Conservation (phyloP, 2,329 filamentous ascomycete species). For the Arthrobotrys sinensis region DNA sequence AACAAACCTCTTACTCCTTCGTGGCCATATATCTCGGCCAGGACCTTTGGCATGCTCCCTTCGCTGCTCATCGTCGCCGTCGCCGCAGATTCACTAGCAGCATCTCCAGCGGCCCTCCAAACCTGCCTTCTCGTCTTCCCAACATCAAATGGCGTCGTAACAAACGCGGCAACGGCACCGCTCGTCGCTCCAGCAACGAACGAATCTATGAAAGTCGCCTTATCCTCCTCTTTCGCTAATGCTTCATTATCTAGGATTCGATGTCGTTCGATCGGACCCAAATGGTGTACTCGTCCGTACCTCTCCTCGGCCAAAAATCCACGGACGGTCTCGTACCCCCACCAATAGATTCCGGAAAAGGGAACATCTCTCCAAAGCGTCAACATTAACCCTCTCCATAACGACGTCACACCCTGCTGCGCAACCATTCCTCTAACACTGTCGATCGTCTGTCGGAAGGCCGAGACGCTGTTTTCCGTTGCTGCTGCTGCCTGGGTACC, state of each 20-base stretch:
- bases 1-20: slow-evolving; percentile 88
- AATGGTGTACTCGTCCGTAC: slow-evolving; percentile 52
- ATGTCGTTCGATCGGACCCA: slow-evolving; percentile 73
- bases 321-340: slow-evolving; percentile 91
- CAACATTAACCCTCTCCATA: slow-evolving; percentile 91
- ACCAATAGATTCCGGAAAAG: slow-evolving; percentile 98
- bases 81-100: slow-evolving; percentile 66
- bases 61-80: slow-evolving; percentile 74
- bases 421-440: slow-evolving; percentile 85
- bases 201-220: slow-evolving; percentile 84
- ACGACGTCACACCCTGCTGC: slow-evolving; percentile 80
- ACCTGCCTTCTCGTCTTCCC: slow-evolving; percentile 96
- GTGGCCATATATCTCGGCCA: slow-evolving; percentile 91
- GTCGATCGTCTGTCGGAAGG: slow-evolving; percentile 83
- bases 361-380: slow-evolving; percentile 98
- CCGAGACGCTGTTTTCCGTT: slow-evolving; percentile 71
- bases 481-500: slow-evolving; percentile 1
- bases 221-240: slow-evolving; percentile 46
- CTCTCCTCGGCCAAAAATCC: slow-evolving; percentile 66
- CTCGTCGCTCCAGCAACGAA: slow-evolving; percentile 88
- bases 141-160: slow-evolving; percentile 96
- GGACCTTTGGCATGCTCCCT: slow-evolving; percentile 82
- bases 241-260: slow-evolving; percentile 72
- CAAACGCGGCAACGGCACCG: slow-evolving; percentile 85
- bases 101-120: slow-evolving; percentile 71